Evolutionary conservation across 257 asterid genomes (phyloP).

Genomic region (Euphrasia confusa): DNA sequence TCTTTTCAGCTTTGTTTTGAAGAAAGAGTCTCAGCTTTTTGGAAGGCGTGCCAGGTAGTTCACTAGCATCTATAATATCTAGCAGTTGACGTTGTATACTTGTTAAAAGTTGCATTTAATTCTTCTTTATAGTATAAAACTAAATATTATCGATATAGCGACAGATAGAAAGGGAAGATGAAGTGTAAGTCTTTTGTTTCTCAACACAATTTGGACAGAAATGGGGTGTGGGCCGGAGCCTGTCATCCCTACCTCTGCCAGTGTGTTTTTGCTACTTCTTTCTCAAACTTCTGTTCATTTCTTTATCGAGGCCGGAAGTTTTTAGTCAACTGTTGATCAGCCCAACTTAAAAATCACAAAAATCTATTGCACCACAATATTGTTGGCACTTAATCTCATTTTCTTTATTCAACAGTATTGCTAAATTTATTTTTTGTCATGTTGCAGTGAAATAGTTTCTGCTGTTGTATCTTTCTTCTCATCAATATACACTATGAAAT

Average conservation of each 20-base stretch:
- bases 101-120: not conserved
- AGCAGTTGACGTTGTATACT: not conserved
- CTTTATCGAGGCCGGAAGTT: no score
- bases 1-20: constrained; percentile 70
- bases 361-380: constrained; percentile 5
- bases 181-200: no score
- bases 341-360: not conserved
- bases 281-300: no score
- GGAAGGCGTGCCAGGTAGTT: constrained; percentile 64
- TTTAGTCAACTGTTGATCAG: not conserved
- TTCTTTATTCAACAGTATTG: constrained; percentile 2
- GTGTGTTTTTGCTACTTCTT: no score
- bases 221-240: no score
- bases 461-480: constrained; percentile 70
- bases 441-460: constrained; percentile 65
- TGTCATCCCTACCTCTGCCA: no score
- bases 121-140: no score
- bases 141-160: no score
- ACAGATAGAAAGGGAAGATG: no score
- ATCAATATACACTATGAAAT: constrained; percentile 54
- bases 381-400: constrained; percentile 1
- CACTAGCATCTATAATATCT: not conserved
- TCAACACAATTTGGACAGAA: no score
- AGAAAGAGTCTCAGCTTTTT: constrained; percentile 64
- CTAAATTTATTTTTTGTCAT: constrained; percentile 3